phyloP scores from a whole-genome alignment of 352 stramenopile genomes.

The Chrysophaeum taylorii region DNA sequence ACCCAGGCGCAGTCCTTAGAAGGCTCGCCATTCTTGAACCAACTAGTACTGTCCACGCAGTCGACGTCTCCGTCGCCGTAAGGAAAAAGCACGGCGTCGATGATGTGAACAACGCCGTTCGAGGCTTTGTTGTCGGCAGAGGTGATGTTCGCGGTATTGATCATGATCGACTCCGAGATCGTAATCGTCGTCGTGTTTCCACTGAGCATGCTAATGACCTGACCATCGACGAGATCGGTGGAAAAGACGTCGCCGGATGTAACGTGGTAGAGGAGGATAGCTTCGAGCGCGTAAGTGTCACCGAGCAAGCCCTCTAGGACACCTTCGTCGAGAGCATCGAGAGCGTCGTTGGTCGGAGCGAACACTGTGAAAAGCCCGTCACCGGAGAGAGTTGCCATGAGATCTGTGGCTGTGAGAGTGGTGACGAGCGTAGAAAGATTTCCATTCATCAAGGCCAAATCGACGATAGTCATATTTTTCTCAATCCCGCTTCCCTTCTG shows the following conservation, averaged over 20 bases:
- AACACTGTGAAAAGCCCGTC: conserved; percentile 10
- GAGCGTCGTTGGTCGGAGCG: conserved; percentile 31
- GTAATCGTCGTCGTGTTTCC: too few relatives aligned
- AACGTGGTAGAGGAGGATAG: conserved; percentile 27
- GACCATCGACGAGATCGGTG: too few relatives aligned
- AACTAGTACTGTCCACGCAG: too few relatives aligned
- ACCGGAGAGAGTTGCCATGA: too few relatives aligned
- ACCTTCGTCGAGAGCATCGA: conserved; percentile 22
- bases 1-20: too few relatives aligned
- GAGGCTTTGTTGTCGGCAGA: conserved; percentile 18
- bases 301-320: conserved; percentile 26
- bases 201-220: too few relatives aligned
- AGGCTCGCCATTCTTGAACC: too few relatives aligned
- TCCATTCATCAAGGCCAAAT: background rate
- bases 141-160: conserved; percentile 24
- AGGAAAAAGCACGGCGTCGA: conserved; percentile 25
- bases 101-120: conserved; percentile 29
- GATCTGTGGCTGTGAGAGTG: too few relatives aligned
- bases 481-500: too few relatives aligned
- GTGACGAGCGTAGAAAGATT: background rate
- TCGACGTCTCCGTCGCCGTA: conserved; percentile 44
- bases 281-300: conserved; percentile 7
- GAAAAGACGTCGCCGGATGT: too few relatives aligned
- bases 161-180: too few relatives aligned
- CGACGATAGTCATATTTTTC: conserved; percentile 3